Conservation (phyloP, 2,329 filamentous ascomycete genomes). For the Exophiala sideris region DNA sequence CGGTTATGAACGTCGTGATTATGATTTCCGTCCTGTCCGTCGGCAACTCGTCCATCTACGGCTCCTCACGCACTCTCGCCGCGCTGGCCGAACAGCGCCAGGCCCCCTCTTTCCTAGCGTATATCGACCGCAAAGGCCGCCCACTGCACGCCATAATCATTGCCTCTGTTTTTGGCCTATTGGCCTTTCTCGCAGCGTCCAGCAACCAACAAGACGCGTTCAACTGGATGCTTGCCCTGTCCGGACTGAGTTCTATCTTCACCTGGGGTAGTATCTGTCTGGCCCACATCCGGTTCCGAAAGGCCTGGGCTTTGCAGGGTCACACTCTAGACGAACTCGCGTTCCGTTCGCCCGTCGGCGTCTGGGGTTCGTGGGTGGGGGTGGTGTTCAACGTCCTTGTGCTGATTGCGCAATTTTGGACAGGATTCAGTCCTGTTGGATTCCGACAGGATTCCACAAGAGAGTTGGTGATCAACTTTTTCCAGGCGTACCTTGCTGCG, state of each 20-base stretch:
- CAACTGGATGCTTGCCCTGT: conserved; percentile 63
- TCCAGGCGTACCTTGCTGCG: conserved; percentile 33
- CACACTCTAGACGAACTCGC: conserved; percentile 63
- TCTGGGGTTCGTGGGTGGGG: conserved; percentile 62
- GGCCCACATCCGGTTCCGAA: conserved; percentile 66
- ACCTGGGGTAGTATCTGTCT: conserved; percentile 65
- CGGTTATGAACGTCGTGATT: conserved; percentile 66
- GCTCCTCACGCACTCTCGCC: conserved; percentile 55
- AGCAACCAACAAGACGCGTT: conserved; percentile 54
- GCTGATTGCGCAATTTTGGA: conserved; percentile 50
- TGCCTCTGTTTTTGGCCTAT: conserved; percentile 39
- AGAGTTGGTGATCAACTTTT: conserved; percentile 30
- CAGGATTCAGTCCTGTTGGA: conserved; percentile 29
- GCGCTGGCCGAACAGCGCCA: conserved; percentile 49
- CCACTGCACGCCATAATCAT: conserved; percentile 42
- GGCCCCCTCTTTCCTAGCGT: conserved; percentile 43
- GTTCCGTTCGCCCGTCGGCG: conserved; percentile 58
- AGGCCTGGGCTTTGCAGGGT: conserved; percentile 57
- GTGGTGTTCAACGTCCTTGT: conserved; percentile 55
- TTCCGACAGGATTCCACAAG: conserved; percentile 20
- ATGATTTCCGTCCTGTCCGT: conserved; percentile 59
- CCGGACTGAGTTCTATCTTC: conserved; percentile 61
- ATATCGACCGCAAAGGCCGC: conserved; percentile 46
- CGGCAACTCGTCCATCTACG: conserved; percentile 58
- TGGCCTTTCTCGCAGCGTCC: conserved; percentile 41